These are phyloP conservation scores for Lippia alba DNA, from an alignment of 305 asterid species.

Conservation along the genomic window DNA sequence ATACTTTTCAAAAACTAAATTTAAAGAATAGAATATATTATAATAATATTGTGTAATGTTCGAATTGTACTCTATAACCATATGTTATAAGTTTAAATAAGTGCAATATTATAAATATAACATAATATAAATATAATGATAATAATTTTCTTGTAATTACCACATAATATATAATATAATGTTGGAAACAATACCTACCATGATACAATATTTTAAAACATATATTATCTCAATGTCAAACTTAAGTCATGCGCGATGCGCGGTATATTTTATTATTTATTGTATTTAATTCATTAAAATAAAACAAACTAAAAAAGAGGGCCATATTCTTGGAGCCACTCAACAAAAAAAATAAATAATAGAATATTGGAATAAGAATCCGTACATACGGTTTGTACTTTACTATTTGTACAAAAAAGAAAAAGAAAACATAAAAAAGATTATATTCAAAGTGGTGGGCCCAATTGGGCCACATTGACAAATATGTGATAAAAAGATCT, in stretches of 20 bases:
- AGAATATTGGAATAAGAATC: slow-evolving; percentile 6
- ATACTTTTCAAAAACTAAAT: too few species aligned
- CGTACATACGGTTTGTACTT: slow-evolving; percentile 35
- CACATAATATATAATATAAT: too few species aligned
- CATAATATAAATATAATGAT: too few species aligned
- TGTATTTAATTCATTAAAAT: background rate
- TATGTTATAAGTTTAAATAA: too few species aligned
- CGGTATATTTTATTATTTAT: background rate
- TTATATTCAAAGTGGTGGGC: slow-evolving; percentile 21
- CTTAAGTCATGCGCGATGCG: slow-evolving; percentile 1
- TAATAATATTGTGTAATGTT: too few species aligned
- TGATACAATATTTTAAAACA: too few species aligned
- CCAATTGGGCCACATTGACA: slow-evolving; percentile 23
- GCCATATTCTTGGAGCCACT: slow-evolving; percentile 21
- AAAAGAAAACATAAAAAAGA: background rate
- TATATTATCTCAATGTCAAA: background rate
- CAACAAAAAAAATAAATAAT: background rate
- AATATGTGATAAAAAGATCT: background rate
- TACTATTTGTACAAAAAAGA: background rate
- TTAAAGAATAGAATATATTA: too few species aligned
- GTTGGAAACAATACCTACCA: too few species aligned
- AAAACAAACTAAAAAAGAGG: slow-evolving; percentile 1
- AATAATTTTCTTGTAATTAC: too few species aligned
- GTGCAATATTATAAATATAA: too few species aligned
- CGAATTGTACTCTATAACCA: too few species aligned